These are phyloP conservation scores for Metarhizium robertsii DNA, from an alignment of 2,329 filamentous ascomycete genomes.

Conservation along the genomic window DNA sequence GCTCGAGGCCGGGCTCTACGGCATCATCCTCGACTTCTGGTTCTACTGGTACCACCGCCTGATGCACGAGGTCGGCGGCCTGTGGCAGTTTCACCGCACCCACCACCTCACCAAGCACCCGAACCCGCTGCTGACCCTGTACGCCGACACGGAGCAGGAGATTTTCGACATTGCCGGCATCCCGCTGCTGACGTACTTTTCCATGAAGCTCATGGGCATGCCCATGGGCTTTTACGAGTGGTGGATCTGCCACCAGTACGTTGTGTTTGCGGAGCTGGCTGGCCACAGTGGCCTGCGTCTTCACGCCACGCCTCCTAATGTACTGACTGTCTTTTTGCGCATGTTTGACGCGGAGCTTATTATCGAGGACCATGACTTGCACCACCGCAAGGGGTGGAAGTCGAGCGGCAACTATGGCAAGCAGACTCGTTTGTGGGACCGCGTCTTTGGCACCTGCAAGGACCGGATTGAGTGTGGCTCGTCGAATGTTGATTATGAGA, in stretches of 20 bases:
- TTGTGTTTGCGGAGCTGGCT: conserved; percentile 28
- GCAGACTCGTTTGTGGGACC: conserved; percentile 25
- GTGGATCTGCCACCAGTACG: conserved; percentile 34
- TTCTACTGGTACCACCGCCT: conserved; percentile 12
- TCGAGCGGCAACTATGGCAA: conserved; percentile 27
- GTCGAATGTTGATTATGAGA: background rate
- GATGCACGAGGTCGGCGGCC: conserved; percentile 27
- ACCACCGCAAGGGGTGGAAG: conserved; percentile 28
- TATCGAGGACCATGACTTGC: conserved; percentile 32
- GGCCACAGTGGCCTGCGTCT: conserved; percentile 13
- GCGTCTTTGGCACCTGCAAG: conserved; percentile 1
- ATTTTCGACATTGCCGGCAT: conserved; percentile 31
- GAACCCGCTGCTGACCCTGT: conserved; percentile 11
- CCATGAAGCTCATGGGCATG: conserved; percentile 22
- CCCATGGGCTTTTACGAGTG: conserved; percentile 37
- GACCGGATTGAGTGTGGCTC: background rate
- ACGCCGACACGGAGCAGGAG: conserved; percentile 32
- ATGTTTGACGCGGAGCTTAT: conserved; percentile 24
- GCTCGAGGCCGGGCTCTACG: conserved; percentile 12
- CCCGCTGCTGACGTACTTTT: conserved; percentile 27
- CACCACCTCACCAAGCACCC: conserved; percentile 27
- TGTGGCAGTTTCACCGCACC: conserved; percentile 31
- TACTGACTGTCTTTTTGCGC: conserved; percentile 23
- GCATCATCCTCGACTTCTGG: background rate
- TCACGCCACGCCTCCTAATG: conserved; percentile 22